A percentile compares a stretch with the other conserved stretches of the same genome.
Conservation (phyloP, 768 basidiomycete species). For the Suillus tomentosus region DNA sequence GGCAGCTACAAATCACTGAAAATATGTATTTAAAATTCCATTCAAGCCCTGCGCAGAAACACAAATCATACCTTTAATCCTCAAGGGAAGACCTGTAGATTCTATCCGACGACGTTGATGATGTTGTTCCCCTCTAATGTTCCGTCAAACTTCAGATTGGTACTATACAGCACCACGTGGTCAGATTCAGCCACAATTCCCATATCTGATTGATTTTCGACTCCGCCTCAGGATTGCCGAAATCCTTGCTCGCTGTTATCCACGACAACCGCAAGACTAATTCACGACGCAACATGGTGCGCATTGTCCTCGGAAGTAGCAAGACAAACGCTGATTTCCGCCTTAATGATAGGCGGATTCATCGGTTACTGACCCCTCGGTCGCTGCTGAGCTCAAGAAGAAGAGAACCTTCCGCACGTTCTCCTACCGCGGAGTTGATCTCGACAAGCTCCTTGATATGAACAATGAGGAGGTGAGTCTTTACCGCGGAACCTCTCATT, state of each 20-base stretch:
- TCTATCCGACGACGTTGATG: constrained; percentile 69
- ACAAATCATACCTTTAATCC: constrained; percentile 71
- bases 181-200: constrained; percentile 43
- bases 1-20: constrained; percentile 92
- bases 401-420: constrained; percentile 99
- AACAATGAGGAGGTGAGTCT: constrained; percentile 86
- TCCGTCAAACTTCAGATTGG: constrained; percentile 20
- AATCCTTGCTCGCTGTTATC: constrained; percentile 20
- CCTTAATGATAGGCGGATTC: constrained; percentile 66
- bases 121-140: constrained; percentile 20
- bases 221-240: constrained; percentile 24
- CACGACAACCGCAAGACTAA: constrained; percentile 28
- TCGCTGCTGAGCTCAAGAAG: constrained; percentile 98
- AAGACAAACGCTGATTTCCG: constrained; percentile 5
- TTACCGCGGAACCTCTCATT: not conserved
- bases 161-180: constrained; percentile 69
- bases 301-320: constrained; percentile 8
- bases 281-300: constrained; percentile 37
- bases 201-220: constrained; percentile 24
- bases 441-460: constrained; percentile 97
- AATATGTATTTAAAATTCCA: constrained; percentile 13
- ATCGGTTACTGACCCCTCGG: constrained; percentile 83
- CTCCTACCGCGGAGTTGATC: constrained; percentile 97
- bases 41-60: not conserved
- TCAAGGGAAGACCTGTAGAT: constrained; percentile 90